A percentile compares a stretch with the other conserved stretches of the same genome.
phyloP scores from a whole-genome alignment of 257 asterid species.

The Scutellaria baicalensis region DNA sequence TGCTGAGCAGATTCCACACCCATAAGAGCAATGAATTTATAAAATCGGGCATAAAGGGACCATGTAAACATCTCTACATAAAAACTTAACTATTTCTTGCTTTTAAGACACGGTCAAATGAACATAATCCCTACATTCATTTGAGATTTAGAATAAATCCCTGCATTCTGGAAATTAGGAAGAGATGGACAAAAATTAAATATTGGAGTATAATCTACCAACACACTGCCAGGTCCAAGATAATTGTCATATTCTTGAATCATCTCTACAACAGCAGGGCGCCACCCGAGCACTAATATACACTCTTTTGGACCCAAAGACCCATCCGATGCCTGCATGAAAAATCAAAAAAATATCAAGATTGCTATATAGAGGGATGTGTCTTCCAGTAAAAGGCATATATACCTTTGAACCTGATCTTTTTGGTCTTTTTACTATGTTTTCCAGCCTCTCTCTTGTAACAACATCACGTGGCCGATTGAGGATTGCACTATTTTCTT shows the following conservation, averaged over 20 bases:
- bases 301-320: constrained; percentile 75
- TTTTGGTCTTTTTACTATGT: constrained; percentile 63
- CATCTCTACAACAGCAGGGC: constrained; percentile 78
- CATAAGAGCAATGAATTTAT: neutral
- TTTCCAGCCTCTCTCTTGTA: constrained; percentile 52
- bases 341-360: constrained; percentile 14
- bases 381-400: constrained; percentile 11
- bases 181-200: neutral
- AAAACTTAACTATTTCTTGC: neutral
- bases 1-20: neutral
- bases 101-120: neutral
- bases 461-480: constrained; percentile 33
- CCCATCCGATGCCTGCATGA: constrained; percentile 63
- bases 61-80: neutral
- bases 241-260: constrained; percentile 88
- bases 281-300: constrained; percentile 90
- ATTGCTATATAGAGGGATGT: constrained; percentile 10
- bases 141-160: neutral
- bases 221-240: constrained; percentile 84
- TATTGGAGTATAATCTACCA: constrained; percentile 40
- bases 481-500: constrained; percentile 26
- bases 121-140: too few species aligned
- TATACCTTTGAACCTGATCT: constrained; percentile 80
- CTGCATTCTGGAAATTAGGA: neutral
- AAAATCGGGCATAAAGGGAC: neutral